Base-by-base conservation (phyloP, 345 rosid species). In the Tarenaya hassleriana region DNA sequence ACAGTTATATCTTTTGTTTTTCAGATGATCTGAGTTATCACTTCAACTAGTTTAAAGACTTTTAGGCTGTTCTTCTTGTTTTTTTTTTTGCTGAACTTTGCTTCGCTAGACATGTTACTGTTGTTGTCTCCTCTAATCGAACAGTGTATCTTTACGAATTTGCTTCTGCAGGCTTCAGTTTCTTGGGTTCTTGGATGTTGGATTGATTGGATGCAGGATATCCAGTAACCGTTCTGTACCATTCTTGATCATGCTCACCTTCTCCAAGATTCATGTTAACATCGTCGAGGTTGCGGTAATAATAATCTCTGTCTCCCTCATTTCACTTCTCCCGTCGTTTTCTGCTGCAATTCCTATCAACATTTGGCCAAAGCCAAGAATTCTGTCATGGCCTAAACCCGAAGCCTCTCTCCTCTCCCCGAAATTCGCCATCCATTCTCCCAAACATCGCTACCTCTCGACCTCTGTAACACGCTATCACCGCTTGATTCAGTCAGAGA, bases 281-380 rank as follows among this genome's bases (percentile, higher is more conserved):
- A 34, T 15, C 58, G 43, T 16, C 29, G 10, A 6, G 70, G 21
- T 49, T 4, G 12, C 38, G 31, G 47, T 58, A 37, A 7, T 5
- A 58, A 58, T 51, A 39, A 9, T 21, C 16, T 27, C 20, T 52
- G 18, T 66, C 55, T 21, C 52, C 44, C 34, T 58, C 31, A 7
- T 46, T 16, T 38, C 39, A 6, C 21, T 61, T 13, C 16, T 62
- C 13, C 46, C 70, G 2, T 52, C n/a, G 4, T 44, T 59, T 14
- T 66, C 70, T 37, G 10, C 18, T 53, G 7, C 56, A 0, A n/a
- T 5, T 12, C 56, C 70, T 34, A 52, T 81, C 50, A 76, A 72
- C 46, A 66, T 82, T 29, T 88, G 92, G 97, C 97, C 97, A 6
- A 75, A 77, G 66, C 94, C 97, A 0, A 72, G 78, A 57, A 39